Evolutionary conservation across 2,329 filamentous ascomycete genomes (phyloP).

Genomic region (Pseudogymnoascus sp.): DNA sequence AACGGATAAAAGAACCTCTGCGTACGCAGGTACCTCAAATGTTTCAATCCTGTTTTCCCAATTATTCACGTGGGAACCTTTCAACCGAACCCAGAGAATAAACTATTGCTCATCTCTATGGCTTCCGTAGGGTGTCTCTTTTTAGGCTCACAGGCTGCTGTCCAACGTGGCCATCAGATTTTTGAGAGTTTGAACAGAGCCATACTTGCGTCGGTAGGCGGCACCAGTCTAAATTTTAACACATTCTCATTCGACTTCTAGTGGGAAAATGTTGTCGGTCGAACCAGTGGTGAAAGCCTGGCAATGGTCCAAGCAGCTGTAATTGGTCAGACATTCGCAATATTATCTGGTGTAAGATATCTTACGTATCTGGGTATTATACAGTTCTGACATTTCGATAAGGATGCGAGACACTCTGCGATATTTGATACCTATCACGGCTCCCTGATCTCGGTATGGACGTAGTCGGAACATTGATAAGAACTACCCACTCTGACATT

Average conservation of each 20-base stretch:
- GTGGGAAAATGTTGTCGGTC: slow-evolving; percentile 6
- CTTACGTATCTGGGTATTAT: too few relatives aligned
- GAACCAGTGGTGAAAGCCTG: background rate
- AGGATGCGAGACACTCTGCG: background rate
- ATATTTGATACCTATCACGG: slow-evolving; percentile 1
- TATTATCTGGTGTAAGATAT: slow-evolving; percentile 1
- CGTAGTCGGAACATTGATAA: too few relatives aligned
- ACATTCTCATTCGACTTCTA: background rate
- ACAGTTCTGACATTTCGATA: too few relatives aligned
- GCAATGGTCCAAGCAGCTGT: background rate
- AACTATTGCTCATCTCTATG: slow-evolving; percentile 4
- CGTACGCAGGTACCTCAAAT: background rate
- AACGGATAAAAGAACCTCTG: slow-evolving; percentile 11
- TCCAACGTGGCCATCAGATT: background rate
- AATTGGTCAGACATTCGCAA: slow-evolving; percentile 3
- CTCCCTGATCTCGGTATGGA: background rate
- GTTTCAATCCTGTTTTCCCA: slow-evolving; percentile 6
- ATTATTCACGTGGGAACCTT: background rate
- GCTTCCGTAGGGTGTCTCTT: background rate
- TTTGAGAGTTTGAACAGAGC: slow-evolving; percentile 9
- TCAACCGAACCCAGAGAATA: background rate
- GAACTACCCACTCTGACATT: too few relatives aligned
- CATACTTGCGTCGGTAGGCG: too few relatives aligned
- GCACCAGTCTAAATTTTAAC: too few relatives aligned
- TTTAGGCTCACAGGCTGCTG: background rate